Evolutionary conservation across 345 rosid genomes (phyloP).

Genomic region (Citrus mangshanensis): DNA sequence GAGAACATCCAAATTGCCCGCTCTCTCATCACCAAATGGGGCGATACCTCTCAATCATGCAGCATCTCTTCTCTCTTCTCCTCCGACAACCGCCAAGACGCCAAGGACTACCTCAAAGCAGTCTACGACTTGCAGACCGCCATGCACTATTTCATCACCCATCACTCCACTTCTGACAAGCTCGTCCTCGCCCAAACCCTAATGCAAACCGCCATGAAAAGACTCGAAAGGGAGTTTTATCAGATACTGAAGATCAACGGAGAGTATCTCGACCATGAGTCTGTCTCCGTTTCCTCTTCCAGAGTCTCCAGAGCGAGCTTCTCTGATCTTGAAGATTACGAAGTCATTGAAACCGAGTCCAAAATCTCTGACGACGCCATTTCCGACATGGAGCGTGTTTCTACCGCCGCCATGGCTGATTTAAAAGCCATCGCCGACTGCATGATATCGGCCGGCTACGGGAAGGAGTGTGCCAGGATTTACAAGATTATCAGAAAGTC

Average conservation of each 20-base stretch:
- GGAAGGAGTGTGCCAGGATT: conserved; percentile 57
- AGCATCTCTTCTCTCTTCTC: conserved; percentile 42
- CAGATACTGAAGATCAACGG: conserved; percentile 50
- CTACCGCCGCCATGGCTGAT: conserved; percentile 40
- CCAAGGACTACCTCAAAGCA: conserved; percentile 45
- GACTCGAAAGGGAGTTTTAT: conserved; percentile 67
- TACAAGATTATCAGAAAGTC: conserved; percentile 57
- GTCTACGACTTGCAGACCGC: conserved; percentile 53
- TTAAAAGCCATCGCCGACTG: conserved; percentile 63
- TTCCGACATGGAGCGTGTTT: conserved; percentile 29
- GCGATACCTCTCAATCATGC: conserved; percentile 8
- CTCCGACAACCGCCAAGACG: conserved; percentile 39
- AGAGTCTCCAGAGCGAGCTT: conserved; percentile 18
- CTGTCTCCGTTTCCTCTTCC: conserved; percentile 31
- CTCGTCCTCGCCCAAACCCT: conserved; percentile 56
- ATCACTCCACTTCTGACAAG: conserved; percentile 36
- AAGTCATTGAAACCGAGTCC: conserved; percentile 12
- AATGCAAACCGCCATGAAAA: conserved; percentile 61
- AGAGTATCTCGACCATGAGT: conserved; percentile 51
- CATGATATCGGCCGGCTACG: conserved; percentile 59
- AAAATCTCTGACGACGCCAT: conserved; percentile 12
- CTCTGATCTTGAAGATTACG: conserved; percentile 25
- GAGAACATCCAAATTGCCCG: conserved; percentile 51
- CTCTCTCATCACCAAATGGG: conserved; percentile 42
- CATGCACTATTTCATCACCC: conserved; percentile 43